phyloP scores from a whole-genome alignment of 257 asterid genomes.

The Plantago ovata region DNA sequence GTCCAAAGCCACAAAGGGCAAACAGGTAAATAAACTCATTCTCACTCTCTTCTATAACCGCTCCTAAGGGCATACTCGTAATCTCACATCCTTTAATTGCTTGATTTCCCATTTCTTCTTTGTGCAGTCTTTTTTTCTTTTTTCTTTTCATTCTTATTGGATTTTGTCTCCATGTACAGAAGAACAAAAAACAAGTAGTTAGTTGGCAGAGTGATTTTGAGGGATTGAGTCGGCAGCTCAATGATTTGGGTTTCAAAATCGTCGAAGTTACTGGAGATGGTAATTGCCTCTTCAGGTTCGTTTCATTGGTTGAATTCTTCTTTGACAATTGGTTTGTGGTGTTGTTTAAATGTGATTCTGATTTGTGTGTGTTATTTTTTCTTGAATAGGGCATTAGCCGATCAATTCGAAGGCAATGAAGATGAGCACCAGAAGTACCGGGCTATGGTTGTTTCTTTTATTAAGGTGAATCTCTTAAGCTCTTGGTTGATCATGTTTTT shows the following conservation, averaged over 20 bases:
- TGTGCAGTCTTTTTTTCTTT: background rate
- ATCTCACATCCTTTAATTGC: too few species aligned
- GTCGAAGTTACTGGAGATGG: conserved; percentile 90
- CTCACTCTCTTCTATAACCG: conserved; percentile 4
- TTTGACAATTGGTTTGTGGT: background rate
- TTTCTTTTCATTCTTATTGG: conserved; percentile 18
- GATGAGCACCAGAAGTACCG: conserved; percentile 78
- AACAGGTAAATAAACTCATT: conserved; percentile 41
- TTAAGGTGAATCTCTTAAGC: conserved; percentile 41
- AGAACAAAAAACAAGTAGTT: conserved; percentile 43
- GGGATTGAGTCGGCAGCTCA: conserved; percentile 63
- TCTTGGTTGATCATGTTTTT: too few species aligned
- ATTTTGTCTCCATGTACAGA: conserved; percentile 10
- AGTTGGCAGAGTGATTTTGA: conserved; percentile 60
- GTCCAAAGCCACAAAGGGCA: conserved; percentile 5
- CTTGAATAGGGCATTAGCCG: conserved; percentile 74
- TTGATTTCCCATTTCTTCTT: background rate
- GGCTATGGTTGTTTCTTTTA: conserved; percentile 59
- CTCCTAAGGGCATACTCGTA: too few species aligned
- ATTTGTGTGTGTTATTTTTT: background rate
- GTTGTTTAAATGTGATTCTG: background rate
- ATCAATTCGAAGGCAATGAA: conserved; percentile 90
- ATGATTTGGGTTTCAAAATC: conserved; percentile 65
- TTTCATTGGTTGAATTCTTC: background rate
- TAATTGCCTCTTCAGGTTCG: conserved; percentile 93